phyloP scores from a whole-genome alignment of 2,329 filamentous ascomycete genomes.

The Penicillium sp. region DNA sequence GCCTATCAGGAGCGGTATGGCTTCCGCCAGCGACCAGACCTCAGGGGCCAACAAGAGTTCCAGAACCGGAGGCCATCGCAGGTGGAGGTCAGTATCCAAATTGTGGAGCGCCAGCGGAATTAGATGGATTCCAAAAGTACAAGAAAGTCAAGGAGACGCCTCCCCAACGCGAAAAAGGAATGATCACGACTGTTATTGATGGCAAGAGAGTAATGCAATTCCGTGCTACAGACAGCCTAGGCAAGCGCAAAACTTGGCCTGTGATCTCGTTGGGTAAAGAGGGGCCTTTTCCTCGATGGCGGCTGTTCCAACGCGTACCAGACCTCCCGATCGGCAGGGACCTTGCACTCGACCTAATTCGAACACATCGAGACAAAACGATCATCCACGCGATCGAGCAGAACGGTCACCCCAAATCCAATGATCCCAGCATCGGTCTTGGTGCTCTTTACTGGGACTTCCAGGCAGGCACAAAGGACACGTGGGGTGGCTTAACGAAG shows the following conservation, averaged over 20 bases:
- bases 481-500: constrained; percentile 1
- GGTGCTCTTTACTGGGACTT: constrained; percentile 17
- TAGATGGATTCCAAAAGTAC: background rate
- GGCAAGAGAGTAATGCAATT: background rate
- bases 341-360: constrained; percentile 6
- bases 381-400: constrained; percentile 4
- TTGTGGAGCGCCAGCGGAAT: background rate
- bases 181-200: background rate
- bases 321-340: background rate
- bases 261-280: constrained; percentile 11
- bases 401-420: background rate
- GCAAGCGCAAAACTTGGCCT: background rate
- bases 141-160: background rate
- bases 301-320: background rate
- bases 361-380: constrained; percentile 5
- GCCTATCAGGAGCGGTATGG: background rate
- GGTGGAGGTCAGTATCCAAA: background rate
- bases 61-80: background rate
- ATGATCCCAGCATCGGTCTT: constrained; percentile 9
- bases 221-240: background rate
- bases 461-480: constrained; percentile 15
- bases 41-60: background rate
- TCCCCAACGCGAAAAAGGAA: background rate
- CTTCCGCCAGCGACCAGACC: background rate
- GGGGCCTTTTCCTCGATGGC: constrained; percentile 16